Percentiles rank a stretch among this genome's conserved stretches.
These are phyloP conservation scores for Porodaedalea pini DNA, from an alignment of 1,284 basidiomycete species.

Conservation along the genomic window DNA sequence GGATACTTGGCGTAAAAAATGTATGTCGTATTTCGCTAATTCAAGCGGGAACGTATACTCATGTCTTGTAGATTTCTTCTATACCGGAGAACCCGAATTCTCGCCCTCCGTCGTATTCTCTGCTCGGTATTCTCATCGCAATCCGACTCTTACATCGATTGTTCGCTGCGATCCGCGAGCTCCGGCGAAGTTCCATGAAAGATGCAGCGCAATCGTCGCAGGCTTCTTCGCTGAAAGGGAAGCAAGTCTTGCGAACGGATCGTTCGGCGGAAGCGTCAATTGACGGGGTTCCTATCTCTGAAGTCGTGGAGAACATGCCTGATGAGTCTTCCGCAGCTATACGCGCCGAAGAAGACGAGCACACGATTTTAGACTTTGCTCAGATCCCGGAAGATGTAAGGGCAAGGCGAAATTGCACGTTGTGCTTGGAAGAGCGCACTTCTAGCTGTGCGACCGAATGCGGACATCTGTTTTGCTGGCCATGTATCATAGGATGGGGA, in stretches of 20 bases:
- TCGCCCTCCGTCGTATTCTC: slow-evolving; percentile 78
- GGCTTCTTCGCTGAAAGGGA: slow-evolving; percentile 23
- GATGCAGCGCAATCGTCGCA: slow-evolving; percentile 31
- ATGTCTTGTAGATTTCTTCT: slow-evolving; percentile 58
- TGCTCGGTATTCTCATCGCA: slow-evolving; percentile 75
- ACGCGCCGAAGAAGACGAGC: slow-evolving; percentile 63
- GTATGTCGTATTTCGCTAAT: slow-evolving; percentile 41
- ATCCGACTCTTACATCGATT: slow-evolving; percentile 69
- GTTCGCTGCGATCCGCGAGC: slow-evolving; percentile 28
- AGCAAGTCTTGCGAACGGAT: slow-evolving; percentile 26
- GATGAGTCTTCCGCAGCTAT: slow-evolving; percentile 49
- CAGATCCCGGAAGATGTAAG: slow-evolving; percentile 49
- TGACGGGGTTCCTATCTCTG: slow-evolving; percentile 60
- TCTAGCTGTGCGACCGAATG: slow-evolving; percentile 87
- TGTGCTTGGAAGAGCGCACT: slow-evolving; percentile 82
- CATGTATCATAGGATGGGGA: slow-evolving; percentile 85
- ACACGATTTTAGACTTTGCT: slow-evolving; percentile 59
- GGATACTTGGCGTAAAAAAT: slow-evolving; percentile 71
- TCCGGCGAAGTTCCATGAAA: slow-evolving; percentile 21
- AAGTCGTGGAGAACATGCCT: slow-evolving; percentile 50
- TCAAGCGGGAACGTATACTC: not conserved
- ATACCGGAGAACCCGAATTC: slow-evolving; percentile 66
- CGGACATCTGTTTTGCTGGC: slow-evolving; percentile 94
- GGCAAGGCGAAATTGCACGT: slow-evolving; percentile 73
- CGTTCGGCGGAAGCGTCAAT: slow-evolving; percentile 52